Base-by-base conservation (phyloP, 345 rosid genomes). In the Eucalyptus leucophloia region DNA sequence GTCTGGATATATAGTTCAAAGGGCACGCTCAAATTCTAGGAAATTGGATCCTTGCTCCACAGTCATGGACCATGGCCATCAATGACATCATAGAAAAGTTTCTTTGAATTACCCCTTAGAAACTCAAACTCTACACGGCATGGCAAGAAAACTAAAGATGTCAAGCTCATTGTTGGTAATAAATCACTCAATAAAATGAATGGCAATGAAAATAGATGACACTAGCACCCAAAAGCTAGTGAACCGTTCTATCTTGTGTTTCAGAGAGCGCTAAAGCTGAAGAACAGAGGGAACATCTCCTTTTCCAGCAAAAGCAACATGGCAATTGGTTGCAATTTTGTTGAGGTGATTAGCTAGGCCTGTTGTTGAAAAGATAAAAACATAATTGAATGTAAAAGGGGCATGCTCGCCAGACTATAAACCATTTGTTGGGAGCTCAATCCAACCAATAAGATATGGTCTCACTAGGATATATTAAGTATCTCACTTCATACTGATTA, bases 41-140 rank as follows among this genome's bases (percentile, higher is more conserved):
- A 98, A 92, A 97, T 98, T 86, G 91, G 92, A 91, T 97, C 98
- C 90, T 98, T 93, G 94, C 94, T 91, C 95, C 54, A 98, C 98
- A 90, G 95, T 98, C 96, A 95, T 92, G 98, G 99, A 83, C 99
- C 99, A 85, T 97, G 99, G 30, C 99, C 98, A 93, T 96, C 99
- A 91, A 97, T 96, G 77, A 97, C 96, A 89, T 98, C 98, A 93
- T 97, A 95, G 91, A 97, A 96, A 81, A 96, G 42, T 32, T 67
- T 67, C 42, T 67, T 67, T 67, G 23, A 67, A 32, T 1, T 67
- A 32, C 42, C 42, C 0, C 32, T 17, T 17, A 32, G 81, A 69
- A 69, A 34, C 40, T 69, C 81, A 69, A 67, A 69, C 19, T 32
- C 37, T 69, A 32, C 42, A 19, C 12, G 81, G 42, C 11, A 34